Conservation (phyloP, 192 early-diverging fungal species). For the Backusella morwellensis region DNA sequence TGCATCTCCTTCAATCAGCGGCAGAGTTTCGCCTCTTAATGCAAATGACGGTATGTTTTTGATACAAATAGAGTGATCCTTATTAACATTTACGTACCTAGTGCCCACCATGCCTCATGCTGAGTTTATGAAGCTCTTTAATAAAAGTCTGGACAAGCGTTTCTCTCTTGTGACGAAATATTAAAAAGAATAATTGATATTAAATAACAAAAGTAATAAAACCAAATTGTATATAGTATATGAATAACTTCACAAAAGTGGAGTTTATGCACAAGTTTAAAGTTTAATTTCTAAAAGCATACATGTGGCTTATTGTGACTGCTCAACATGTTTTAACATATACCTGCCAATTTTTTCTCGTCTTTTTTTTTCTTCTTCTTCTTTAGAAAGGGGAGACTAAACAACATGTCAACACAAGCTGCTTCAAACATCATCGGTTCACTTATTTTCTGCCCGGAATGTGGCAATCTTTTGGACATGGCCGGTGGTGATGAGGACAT, state of each 20-base stretch:
- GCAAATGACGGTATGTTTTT: no score
- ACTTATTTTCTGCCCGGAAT: conserved; percentile 89
- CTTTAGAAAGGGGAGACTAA: background rate
- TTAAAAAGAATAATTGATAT: no score
- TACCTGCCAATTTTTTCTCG: background rate
- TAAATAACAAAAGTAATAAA: no score
- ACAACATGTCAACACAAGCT: conserved; percentile 11
- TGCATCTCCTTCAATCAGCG: no score
- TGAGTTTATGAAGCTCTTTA: background rate
- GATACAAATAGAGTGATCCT: no score
- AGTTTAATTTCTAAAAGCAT: background rate
- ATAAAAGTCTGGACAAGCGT: background rate
- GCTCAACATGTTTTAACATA: background rate
- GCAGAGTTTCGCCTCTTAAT: no score
- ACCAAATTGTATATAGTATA: background rate
- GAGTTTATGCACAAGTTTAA: background rate
- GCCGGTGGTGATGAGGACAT: conserved; percentile 73
- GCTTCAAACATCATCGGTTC: conserved; percentile 52
- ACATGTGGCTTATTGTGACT: conserved; percentile 1
- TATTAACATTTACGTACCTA: background rate
- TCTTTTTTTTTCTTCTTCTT: background rate
- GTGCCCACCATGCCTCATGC: background rate
- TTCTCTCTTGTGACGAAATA: background rate
- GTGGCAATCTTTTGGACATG: conserved; percentile 88
- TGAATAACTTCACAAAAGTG: background rate